Evolutionary conservation across 805 yeast species (phyloP).

Genomic region (Wickerhamomyces xylosicus): DNA sequence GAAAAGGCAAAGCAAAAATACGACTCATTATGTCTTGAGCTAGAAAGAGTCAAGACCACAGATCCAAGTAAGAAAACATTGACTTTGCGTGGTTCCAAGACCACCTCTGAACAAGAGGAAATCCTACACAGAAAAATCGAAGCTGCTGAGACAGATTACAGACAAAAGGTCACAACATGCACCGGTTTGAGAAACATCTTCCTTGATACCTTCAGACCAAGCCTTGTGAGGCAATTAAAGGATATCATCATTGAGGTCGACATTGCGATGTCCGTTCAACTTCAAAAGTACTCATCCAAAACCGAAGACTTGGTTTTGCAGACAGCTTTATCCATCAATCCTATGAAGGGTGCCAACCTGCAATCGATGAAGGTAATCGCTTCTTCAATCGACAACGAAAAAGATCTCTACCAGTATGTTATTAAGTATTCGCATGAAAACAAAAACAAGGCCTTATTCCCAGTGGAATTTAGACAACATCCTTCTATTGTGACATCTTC

Average conservation of each 20-base stretch:
- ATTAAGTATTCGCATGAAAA: slow-evolving; percentile 29
- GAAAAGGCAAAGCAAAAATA: slow-evolving; percentile 82
- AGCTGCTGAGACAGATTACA: slow-evolving; percentile 79
- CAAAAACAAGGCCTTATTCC: slow-evolving; percentile 34
- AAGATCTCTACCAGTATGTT: slow-evolving; percentile 65
- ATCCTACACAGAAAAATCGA: slow-evolving; percentile 75
- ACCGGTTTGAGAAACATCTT: slow-evolving; percentile 68
- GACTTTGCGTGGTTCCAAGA: slow-evolving; percentile 67
- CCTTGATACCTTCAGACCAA: slow-evolving; percentile 67
- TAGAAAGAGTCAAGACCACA: slow-evolving; percentile 67
- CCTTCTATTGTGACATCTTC: slow-evolving; percentile 38
- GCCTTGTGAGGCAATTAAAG: slow-evolving; percentile 56
- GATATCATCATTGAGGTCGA: slow-evolving; percentile 80
- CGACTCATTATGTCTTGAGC: slow-evolving; percentile 71
- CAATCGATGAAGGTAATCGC: slow-evolving; percentile 73
- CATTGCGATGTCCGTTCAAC: slow-evolving; percentile 78
- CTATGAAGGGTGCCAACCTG: slow-evolving; percentile 42
- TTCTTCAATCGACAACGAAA: slow-evolving; percentile 70
- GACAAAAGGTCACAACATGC: slow-evolving; percentile 62
- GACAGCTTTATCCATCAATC: slow-evolving; percentile 74
- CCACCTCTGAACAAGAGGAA: slow-evolving; percentile 81
- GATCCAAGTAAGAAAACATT: slow-evolving; percentile 83
- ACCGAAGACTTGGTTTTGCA: slow-evolving; percentile 77
- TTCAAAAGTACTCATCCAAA: slow-evolving; percentile 83
- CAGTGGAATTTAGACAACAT: slow-evolving; percentile 65